Conservation (phyloP, 1,284 basidiomycete genomes). For the Ceratobasidium sp. region DNA sequence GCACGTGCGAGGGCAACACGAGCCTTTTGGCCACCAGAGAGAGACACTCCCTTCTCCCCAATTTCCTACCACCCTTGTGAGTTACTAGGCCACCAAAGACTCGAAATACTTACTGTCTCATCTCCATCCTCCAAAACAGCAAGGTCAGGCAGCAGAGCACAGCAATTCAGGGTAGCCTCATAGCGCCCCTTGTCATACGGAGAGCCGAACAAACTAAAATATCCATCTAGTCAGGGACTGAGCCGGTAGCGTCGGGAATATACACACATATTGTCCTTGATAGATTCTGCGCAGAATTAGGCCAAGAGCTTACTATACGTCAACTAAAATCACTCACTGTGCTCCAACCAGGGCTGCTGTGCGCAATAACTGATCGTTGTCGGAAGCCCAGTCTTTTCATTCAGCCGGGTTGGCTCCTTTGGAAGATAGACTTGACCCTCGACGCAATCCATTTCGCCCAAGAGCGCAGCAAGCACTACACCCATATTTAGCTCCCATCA, state of each 20-base stretch:
- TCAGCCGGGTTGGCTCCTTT: slow-evolving; percentile 52
- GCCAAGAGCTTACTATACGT: not conserved
- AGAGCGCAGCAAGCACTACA: slow-evolving; percentile 53
- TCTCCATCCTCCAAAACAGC: slow-evolving; percentile 50
- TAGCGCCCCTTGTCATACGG: slow-evolving; percentile 51
- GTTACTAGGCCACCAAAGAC: too few species aligned
- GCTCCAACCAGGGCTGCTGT: slow-evolving; percentile 82
- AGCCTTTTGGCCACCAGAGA: slow-evolving; percentile 56
- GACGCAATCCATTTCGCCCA: slow-evolving; percentile 65
- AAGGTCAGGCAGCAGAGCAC: slow-evolving; percentile 50
- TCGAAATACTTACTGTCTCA: slow-evolving; percentile 38
- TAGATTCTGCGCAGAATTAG: slow-evolving; percentile 51
- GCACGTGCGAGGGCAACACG: slow-evolving; percentile 58
- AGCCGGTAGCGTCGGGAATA: not conserved
- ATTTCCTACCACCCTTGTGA: slow-evolving; percentile 17
- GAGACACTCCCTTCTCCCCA: slow-evolving; percentile 38
- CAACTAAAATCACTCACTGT: slow-evolving; percentile 1
- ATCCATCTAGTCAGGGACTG: not conserved
- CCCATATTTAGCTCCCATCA: not conserved
- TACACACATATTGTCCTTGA: slow-evolving; percentile 49
- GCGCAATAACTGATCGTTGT: slow-evolving; percentile 81
- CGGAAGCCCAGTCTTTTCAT: slow-evolving; percentile 64
- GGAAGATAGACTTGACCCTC: slow-evolving; percentile 39
- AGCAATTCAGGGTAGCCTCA: slow-evolving; percentile 41
- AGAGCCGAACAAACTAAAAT: slow-evolving; percentile 51